Evolutionary conservation across 768 basidiomycete genomes (phyloP), one percentile per base, ranked within the genome.

Genomic region (Russula abietina): DNA sequence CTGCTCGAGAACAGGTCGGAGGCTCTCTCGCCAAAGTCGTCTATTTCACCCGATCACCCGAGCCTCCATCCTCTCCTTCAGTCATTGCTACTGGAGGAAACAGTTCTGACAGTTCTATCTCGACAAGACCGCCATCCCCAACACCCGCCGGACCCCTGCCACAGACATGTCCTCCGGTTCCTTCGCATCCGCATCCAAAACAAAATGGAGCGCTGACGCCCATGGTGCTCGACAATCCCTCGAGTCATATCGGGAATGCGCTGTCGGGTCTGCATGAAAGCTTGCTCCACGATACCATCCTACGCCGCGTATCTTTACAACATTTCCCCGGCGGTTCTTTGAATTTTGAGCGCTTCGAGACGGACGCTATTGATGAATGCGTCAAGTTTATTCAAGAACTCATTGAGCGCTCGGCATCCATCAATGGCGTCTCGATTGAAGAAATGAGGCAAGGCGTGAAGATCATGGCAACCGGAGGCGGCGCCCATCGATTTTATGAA

Each of bases 381-480:
- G 85, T 98, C 67, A 77, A 80, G 55, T 99, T 96, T 77, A 87
- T 99, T 68, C 85, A 89, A 67, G 80, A 83, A 48, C 84, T 98
- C 57, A 96, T 99, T 68, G 80, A 85, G 64, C 85, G 87, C 19
- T 95, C 93, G 36, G 95, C 97, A 32, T 72, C 80, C 50, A 82
- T 89, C 10, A 98, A 99, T 70, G 82, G 85, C 22, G 96, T 98
- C 32, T 81, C 89, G 5, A 84, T 95, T 67, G 89, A 86, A 64
- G 88, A 92, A 70, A 98, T 98, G 95, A 85, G 89, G 68, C 79
- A 82, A 59, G 87, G 89, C 43, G 82, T 99, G 69, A 93, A 95
- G 78, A 93, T 99, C 69, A 90, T 98, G 85, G 95, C 95, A 6
- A 99, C 97, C 0, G 97, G 97, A 19, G 97, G 97, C 19, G 97